Base-by-base conservation (phyloP, 805 yeast species). In the Scheffersomyces ergatensis region DNA sequence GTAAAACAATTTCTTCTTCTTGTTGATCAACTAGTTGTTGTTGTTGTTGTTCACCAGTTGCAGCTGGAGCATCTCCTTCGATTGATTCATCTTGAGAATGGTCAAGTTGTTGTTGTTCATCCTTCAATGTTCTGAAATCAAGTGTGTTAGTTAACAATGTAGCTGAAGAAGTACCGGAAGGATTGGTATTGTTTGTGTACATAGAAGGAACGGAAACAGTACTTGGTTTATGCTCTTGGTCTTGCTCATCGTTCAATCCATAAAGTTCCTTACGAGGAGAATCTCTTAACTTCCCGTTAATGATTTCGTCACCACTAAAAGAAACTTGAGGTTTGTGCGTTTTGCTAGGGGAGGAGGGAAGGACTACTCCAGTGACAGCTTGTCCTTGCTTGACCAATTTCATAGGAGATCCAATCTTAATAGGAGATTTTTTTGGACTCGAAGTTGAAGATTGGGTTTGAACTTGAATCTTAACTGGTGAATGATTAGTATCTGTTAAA, bases 351-450 rank as follows among this genome's bases (percentile, higher is more conserved):
- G 32, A 31, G n/a, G 25, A 15, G n/a, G 44, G 47, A 6, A 39
- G 23, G 35, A 41, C 38, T 11, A 40, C 16, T 13, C 42, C 41
- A 14, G 65, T 60, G 5, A 63, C 60, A 1, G 59, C 40, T 1
- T 57, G 53, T 16, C 62, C 63, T 8, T 58, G 53, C 42, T 57
- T 64, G 11, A 63, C 56, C 21, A 67, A 42, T 42, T 55, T 60
- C 23, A 67, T 51, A 1, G 75, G 74, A 4, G 70, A 63, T n/a
- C 63, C 60, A 35, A 67, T 63, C 45, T 68, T 68, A 25, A 68
- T 67, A 3, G 70, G 67, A 21, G 55, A 43, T 15, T 29, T 38
- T 24, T 37, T 44, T 9, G 37, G 46, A 40, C 24, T 37, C 39
- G 32, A 50, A 42, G n/a, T 17, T 26, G 14, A 5, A 8, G 7